These are phyloP conservation scores for Kwoniella mangroviensis DNA, from an alignment of 768 basidiomycete species.

Conservation along the genomic window DNA sequence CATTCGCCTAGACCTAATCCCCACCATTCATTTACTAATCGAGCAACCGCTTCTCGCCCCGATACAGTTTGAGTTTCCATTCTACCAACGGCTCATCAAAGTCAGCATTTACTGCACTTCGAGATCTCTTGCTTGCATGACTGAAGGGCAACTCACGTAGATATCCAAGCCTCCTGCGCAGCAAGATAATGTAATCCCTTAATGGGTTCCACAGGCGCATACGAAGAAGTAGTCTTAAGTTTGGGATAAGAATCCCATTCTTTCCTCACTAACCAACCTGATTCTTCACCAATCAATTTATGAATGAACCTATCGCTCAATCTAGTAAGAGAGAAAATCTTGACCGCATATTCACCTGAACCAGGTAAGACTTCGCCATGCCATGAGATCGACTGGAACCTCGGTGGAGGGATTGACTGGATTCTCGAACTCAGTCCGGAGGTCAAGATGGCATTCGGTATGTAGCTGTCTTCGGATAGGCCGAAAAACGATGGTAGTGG, in stretches of 20 bases:
- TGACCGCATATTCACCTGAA: conserved; percentile 73
- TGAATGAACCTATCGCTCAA: conserved; percentile 74
- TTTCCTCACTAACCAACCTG: conserved; percentile 83
- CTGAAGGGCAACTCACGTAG: conserved; percentile 23
- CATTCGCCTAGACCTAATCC: conserved; percentile 70
- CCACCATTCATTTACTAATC: conserved; percentile 75
- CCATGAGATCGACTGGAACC: conserved; percentile 87
- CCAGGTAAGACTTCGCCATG: conserved; percentile 64
- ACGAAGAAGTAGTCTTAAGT: conserved; percentile 68
- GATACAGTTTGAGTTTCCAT: conserved; percentile 93
- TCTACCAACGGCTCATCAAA: conserved; percentile 57
- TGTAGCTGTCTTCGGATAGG: conserved; percentile 52
- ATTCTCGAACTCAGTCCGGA: conserved; percentile 60
- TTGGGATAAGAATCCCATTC: conserved; percentile 61
- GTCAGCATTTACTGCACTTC: background rate
- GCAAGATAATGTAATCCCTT: conserved; percentile 87
- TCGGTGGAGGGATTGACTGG: conserved; percentile 66
- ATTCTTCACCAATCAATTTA: conserved; percentile 65
- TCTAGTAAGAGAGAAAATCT: conserved; percentile 77
- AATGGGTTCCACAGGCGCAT: conserved; percentile 78
- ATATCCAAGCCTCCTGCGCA: conserved; percentile 81
- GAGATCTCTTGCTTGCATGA: background rate
- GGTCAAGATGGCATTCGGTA: conserved; percentile 74
- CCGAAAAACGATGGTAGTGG: conserved; percentile 74
- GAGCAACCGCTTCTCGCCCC: conserved; percentile 79